Conservation (phyloP, 352 stramenopile genomes). For the Pythium apleroticum region DNA sequence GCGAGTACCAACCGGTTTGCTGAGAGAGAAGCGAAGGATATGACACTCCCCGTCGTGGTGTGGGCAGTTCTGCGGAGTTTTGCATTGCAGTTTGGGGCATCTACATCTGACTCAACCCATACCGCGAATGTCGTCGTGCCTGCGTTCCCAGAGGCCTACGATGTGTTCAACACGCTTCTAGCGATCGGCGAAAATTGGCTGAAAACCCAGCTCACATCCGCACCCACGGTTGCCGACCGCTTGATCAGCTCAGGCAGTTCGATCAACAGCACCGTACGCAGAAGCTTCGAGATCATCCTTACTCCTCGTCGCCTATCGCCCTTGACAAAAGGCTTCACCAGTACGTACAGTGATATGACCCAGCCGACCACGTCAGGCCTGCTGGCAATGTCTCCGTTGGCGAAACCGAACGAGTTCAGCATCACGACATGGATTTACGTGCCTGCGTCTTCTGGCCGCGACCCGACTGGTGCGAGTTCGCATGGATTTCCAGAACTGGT, state of each 20-base stretch:
- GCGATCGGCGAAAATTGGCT: not conserved
- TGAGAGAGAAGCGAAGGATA: not conserved
- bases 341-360: conserved; percentile 59
- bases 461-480: no score
- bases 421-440: conserved; percentile 87
- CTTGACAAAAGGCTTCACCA: conserved; percentile 53
- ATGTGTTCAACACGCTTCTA: conserved; percentile 11
- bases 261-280: conserved; percentile 20
- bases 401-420: conserved; percentile 83
- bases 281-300: conserved; percentile 78
- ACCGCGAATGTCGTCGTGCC: not conserved
- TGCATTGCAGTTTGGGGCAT: conserved; percentile 7
- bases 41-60: not conserved
- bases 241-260: conserved; percentile 1
- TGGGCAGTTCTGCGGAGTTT: conserved; percentile 12
- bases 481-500: not conserved
- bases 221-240: not conserved
- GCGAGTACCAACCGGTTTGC: not conserved
- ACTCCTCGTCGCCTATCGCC: conserved; percentile 53
- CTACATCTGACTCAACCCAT: not conserved
- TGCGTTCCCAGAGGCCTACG: conserved; percentile 2
- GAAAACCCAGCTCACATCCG: not conserved
- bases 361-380: conserved; percentile 15
- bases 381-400: conserved; percentile 49
- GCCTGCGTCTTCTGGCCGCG: not conserved